Evolutionary conservation across 2,329 filamentous ascomycete genomes (phyloP), one percentile per base, ranked within the genome.

Genomic region (Stemphylium vesicarium): DNA sequence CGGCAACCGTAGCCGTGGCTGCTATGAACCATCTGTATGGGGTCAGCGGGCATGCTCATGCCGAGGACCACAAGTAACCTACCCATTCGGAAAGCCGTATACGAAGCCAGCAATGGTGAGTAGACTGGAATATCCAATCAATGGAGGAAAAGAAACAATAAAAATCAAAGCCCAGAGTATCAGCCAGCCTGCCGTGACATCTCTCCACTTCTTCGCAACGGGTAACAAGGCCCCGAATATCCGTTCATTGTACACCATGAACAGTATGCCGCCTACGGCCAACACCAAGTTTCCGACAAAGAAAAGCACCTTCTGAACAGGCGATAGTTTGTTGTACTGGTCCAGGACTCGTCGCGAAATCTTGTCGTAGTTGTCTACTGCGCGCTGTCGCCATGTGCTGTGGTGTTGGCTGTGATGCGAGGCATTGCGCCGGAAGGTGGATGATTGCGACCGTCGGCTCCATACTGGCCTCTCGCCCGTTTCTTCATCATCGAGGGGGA

Each of bases 71-170:
- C 15, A 11, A 22, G 11, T n/a, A 26, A 36, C 80, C 81, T 86
- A 95, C 78, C 87, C 87, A 68, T 86, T 85, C 53, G 86, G 86
- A 65, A 90, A 83, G 0, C 88, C 88, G 72, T 88, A 91, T 13
- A 91, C 84, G 67, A 90, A 91, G 0, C 88, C 88, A 3, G 85
- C 80, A 16, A 89, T 81, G 1, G 88, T 90, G 26, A 89, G 80
- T 65, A 88, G 88, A 1, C 89, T 91, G 57, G 88, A 91, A 80
- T 96, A 96, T 12, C 93, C 93, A 60, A 97, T 88, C 66, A 96
- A 76, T 2, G 93, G 93, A 16, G 93, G 93, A 74, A 96, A 96
- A 2, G 88, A 91, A 13, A 92, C 89, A 36, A 84, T 72, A 73
- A 93, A 92, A 32, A 90, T 88, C 65, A 91, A 79, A 29, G 84